A percentile compares a stretch with the other conserved stretches of the same genome.
Conservation (phyloP, 805 yeast species). For the Kodamaea kaohsiungensis region DNA sequence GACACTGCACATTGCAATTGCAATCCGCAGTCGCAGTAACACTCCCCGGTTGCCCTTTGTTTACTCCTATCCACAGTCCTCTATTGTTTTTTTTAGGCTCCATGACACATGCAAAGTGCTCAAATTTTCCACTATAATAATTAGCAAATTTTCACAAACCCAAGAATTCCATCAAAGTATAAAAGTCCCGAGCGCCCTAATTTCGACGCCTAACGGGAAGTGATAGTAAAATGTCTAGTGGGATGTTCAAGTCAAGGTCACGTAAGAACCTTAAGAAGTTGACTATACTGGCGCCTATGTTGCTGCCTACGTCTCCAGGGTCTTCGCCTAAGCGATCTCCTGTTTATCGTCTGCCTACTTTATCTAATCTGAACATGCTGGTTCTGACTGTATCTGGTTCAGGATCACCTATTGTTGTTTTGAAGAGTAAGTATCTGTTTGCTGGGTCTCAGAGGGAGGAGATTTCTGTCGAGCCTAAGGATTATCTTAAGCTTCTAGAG, state of each 20-base stretch:
- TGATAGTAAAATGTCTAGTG: constrained; percentile 19
- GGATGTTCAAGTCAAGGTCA: constrained; percentile 27
- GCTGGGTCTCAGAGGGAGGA: constrained; percentile 28
- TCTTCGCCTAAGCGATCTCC: constrained; percentile 8
- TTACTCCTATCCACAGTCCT: background rate
- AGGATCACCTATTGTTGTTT: constrained; percentile 22
- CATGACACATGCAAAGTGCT: background rate
- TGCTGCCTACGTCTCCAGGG: constrained; percentile 6
- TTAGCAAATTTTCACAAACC: constrained; percentile 3
- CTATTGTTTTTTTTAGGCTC: background rate
- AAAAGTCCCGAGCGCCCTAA: background rate
- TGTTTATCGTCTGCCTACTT: constrained; percentile 9
- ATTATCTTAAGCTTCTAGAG: constrained; percentile 32
- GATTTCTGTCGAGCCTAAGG: constrained; percentile 26
- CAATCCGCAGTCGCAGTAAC: too few relatives aligned
- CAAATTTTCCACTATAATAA: background rate
- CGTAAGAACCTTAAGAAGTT: constrained; percentile 28
- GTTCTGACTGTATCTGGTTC: background rate
- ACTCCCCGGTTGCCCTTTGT: background rate
- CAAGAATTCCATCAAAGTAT: background rate
- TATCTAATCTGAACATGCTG: constrained; percentile 3
- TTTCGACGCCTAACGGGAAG: background rate
- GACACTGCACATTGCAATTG: background rate
- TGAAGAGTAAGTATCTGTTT: constrained; percentile 34
- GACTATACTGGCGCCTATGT: constrained; percentile 27